phyloP scores from a whole-genome alignment of 2,329 filamentous ascomycete species.

The Pyricularia pennisetigena region DNA sequence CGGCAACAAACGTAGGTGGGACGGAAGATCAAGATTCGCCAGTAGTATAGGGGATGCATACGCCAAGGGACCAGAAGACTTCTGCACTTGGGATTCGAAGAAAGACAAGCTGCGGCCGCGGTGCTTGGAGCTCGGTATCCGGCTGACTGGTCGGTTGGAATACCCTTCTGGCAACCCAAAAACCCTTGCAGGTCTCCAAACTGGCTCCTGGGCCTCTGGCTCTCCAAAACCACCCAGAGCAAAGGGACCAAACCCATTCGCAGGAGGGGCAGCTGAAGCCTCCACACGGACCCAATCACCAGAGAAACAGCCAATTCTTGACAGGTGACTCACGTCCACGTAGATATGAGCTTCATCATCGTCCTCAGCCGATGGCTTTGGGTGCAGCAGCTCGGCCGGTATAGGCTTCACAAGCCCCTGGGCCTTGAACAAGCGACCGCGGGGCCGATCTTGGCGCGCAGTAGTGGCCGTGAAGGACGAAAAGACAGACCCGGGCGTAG shows the following conservation, averaged over 20 bases:
- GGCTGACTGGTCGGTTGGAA: slow-evolving; percentile 48
- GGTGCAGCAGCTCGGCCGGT: slow-evolving; percentile 70
- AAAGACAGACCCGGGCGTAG: slow-evolving; percentile 80
- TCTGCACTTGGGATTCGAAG: slow-evolving; percentile 59
- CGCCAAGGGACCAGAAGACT: slow-evolving; percentile 45
- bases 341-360: slow-evolving; percentile 87
- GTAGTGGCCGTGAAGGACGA: slow-evolving; percentile 83
- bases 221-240: slow-evolving; percentile 58
- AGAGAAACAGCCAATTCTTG: slow-evolving; percentile 90
- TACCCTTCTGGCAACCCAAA: slow-evolving; percentile 79
- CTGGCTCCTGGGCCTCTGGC: slow-evolving; percentile 48
- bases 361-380: slow-evolving; percentile 64
- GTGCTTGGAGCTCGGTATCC: slow-evolving; percentile 46
- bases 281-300: slow-evolving; percentile 93
- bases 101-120: slow-evolving; percentile 47
- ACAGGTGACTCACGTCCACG: slow-evolving; percentile 76
- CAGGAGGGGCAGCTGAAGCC: slow-evolving; percentile 61
- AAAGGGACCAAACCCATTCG: slow-evolving; percentile 56
- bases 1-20: slow-evolving; percentile 60
- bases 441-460: slow-evolving; percentile 59
- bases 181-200: slow-evolving; percentile 78
- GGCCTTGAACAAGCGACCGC: slow-evolving; percentile 74
- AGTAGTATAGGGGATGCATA: slow-evolving; percentile 82
- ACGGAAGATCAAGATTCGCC: slow-evolving; percentile 71
- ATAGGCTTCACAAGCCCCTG: slow-evolving; percentile 66